These are phyloP conservation scores for Dorcoceras hygrometricum DNA, from an alignment of 257 asterid genomes.

Conservation along the genomic window DNA sequence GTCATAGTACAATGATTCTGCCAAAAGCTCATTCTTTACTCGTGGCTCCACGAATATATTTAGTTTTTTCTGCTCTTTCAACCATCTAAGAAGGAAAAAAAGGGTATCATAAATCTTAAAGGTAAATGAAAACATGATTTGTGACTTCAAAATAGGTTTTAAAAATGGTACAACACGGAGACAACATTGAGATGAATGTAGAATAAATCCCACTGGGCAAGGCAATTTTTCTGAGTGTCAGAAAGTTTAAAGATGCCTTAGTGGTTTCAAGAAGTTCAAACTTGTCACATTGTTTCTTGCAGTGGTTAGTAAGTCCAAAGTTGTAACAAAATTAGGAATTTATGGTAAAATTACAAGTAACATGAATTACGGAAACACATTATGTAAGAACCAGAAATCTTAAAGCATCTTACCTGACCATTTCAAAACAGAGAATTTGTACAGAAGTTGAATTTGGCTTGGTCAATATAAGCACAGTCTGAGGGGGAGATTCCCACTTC, in stretches of 20 bases:
- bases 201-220: background rate
- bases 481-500: slow-evolving; percentile 93
- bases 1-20: slow-evolving; percentile 61
- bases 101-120: slow-evolving; percentile 2
- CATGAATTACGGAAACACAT: background rate
- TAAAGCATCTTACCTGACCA: slow-evolving; percentile 66
- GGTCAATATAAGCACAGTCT: slow-evolving; percentile 74
- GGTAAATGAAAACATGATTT: background rate
- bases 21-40: slow-evolving; percentile 72
- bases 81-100: slow-evolving; percentile 55
- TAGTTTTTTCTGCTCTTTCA: slow-evolving; percentile 66
- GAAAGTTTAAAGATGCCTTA: background rate
- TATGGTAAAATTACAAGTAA: too few species aligned
- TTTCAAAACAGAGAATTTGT: slow-evolving; percentile 58
- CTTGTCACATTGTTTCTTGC: background rate
- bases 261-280: slow-evolving; percentile 3
- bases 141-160: background rate
- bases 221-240: background rate
- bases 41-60: slow-evolving; percentile 80
- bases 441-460: slow-evolving; percentile 85
- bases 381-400: slow-evolving; percentile 6
- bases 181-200: background rate
- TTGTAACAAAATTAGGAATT: too few species aligned
- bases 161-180: background rate
- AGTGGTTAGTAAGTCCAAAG: background rate